These are phyloP conservation scores for Melocanna baccifera DNA, from an alignment of 176 grass and related monocot species.

Conservation along the genomic window DNA sequence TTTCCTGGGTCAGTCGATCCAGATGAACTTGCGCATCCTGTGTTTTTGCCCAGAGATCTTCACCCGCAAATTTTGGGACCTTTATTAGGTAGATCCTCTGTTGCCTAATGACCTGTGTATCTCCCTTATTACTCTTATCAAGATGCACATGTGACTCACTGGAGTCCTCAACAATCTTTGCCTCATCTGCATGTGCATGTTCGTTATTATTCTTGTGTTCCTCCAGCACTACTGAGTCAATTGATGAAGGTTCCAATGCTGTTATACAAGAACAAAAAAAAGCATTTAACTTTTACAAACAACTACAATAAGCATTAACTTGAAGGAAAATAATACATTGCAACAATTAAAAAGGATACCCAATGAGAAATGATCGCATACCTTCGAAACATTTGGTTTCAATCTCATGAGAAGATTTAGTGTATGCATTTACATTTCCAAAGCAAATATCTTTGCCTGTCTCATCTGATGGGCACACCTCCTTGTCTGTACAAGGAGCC, in stretches of 20 bases:
- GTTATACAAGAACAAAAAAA: conserved; percentile 34
- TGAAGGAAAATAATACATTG: conserved; percentile 7
- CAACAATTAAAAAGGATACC: background rate
- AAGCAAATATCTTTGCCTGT: background rate
- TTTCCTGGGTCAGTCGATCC: conserved; percentile 61
- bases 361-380: conserved; percentile 26
- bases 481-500: background rate
- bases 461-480: background rate
- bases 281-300: conserved; percentile 16
- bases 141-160: conserved; percentile 24
- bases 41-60: conserved; percentile 61
- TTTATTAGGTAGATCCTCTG: conserved; percentile 49
- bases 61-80: conserved; percentile 60
- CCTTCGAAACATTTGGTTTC: conserved; percentile 47
- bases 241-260: conserved; percentile 25
- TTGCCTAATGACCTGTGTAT: conserved; percentile 25
- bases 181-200: conserved; percentile 13
- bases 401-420: conserved; percentile 36
- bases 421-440: conserved; percentile 32
- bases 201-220: conserved; percentile 31
- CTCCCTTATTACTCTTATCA: conserved; percentile 32
- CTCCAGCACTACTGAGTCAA: background rate
- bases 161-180: conserved; percentile 4
- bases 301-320: conserved; percentile 30
- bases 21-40: conserved; percentile 57